Base-by-base conservation (phyloP, 345 rosid genomes). In the Salix purpurea region DNA sequence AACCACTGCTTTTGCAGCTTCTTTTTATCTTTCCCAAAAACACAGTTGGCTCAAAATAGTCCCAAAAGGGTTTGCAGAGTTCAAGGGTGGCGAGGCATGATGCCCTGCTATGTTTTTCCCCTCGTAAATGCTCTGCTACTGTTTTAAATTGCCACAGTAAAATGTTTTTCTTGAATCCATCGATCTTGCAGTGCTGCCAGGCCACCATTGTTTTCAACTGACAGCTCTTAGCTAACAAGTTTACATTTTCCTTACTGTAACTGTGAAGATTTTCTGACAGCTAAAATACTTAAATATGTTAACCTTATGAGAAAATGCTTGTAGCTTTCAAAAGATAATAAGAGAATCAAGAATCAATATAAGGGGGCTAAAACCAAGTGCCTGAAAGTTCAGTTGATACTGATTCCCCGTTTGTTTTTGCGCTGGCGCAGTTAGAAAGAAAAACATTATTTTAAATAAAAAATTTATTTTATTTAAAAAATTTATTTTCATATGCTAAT, bases 1-100 rank as follows among this genome's bases (percentile, higher is more conserved):
- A 82, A 74, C 32, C 18, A 39, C 26, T 34, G 66, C 75, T 69
- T 82, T 78, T 40, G 56, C 52, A 18, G 28, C 14, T n/a, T 30
- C 40, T 11, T 37, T 26, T 26, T 34, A 34, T 11, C 24, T 76
- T 74, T 73, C 8, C 23, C 66, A 40, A 32, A 37, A 24, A 67
- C 50, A 10, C n/a, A 70, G 40, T 23, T 50, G 32, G 61, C 30
- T 14, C 4, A 58, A 71, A 30, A 40, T 21, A 23, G 44, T 64
- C 60, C 12, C 28, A 24, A 44, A 39, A 65, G 28, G 39, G 39
- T 74, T 21, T 34, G 74, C 52, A 58, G 15, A 58, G 19, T n/a
- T 12, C 34, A n/a, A 42, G 70, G 32, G 46, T 65, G 4, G 32
- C 32, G 32, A 30, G 32, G 32, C 32, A 30, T 3, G 32, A 30